phyloP scores from a whole-genome alignment of 352 stramenopile genomes.

The Globisporangium lucens region DNA sequence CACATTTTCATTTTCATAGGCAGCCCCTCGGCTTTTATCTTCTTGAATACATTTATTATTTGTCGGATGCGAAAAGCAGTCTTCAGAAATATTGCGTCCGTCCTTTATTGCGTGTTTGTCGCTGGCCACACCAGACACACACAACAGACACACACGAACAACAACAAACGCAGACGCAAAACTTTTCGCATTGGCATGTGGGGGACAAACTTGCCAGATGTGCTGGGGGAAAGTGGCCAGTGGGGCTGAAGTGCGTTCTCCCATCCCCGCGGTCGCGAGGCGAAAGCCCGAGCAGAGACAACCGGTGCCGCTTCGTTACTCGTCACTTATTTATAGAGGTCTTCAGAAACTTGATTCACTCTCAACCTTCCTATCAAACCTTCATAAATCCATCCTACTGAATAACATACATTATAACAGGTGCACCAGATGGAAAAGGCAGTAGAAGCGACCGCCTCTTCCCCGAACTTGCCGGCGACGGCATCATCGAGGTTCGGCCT shows the following conservation, averaged over 20 bases:
- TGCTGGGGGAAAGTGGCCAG: neutral
- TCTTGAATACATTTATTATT: neutral
- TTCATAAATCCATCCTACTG: neutral
- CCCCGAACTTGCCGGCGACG: neutral
- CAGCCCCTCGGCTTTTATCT: too few relatives aligned
- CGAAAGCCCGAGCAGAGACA: neutral
- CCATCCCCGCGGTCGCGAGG: neutral
- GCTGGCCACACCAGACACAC: neutral
- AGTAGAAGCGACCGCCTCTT: neutral
- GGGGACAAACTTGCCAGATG: neutral
- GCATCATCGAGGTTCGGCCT: neutral
- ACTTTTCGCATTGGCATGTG: neutral
- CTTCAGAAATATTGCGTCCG: neutral
- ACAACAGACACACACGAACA: neutral
- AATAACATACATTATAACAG: neutral
- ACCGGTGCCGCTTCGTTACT: neutral
- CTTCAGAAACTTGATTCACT: neutral
- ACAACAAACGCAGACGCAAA: neutral
- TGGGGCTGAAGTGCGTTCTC: neutral
- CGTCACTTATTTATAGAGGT: neutral
- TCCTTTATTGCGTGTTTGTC: neutral
- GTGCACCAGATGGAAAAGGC: neutral
- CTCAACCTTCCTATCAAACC: neutral
- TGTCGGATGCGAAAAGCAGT: neutral
- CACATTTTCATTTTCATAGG: too few relatives aligned